A percentile compares a stretch with the other conserved stretches of the same genome.
phyloP scores from a whole-genome alignment of 1,139 yeast genomes.

The Meyerozyma smithsonii region DNA sequence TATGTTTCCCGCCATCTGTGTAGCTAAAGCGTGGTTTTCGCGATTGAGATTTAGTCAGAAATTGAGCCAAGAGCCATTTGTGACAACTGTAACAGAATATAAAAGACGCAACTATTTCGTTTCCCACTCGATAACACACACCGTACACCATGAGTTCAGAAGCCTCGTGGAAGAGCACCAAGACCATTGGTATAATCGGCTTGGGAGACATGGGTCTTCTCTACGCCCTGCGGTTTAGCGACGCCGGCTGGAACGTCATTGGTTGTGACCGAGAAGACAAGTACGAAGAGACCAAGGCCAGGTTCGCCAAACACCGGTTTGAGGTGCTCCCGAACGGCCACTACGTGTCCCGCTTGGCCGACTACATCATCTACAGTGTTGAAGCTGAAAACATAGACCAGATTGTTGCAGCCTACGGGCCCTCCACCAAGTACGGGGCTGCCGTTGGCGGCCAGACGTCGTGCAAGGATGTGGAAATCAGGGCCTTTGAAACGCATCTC shows the following conservation, averaged over 20 bases:
- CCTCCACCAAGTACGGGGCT: slow-evolving; percentile 81
- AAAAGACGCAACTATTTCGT: no score
- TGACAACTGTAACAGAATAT: background rate
- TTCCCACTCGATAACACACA: background rate
- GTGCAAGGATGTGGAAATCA: slow-evolving; percentile 86
- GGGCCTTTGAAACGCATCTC: slow-evolving; percentile 70
- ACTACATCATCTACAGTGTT: slow-evolving; percentile 81
- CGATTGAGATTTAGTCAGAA: no score
- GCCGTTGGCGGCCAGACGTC: slow-evolving; percentile 98
- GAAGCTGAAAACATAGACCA: slow-evolving; percentile 78
- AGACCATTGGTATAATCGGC: slow-evolving; percentile 84
- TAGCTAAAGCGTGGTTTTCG: no score
- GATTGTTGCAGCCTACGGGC: slow-evolving; percentile 74
- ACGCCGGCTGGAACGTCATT: slow-evolving; percentile 86
- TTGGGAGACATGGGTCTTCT: slow-evolving; percentile 95
- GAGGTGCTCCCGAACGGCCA: slow-evolving; percentile 71
- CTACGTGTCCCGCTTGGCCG: slow-evolving; percentile 72
- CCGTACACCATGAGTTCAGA: background rate
- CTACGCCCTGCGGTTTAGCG: slow-evolving; percentile 72
- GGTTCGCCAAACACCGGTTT: slow-evolving; percentile 42
- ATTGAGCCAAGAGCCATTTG: no score
- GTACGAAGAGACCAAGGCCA: slow-evolving; percentile 43
- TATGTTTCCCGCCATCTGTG: background rate
- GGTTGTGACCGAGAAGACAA: slow-evolving; percentile 84
- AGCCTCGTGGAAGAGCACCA: slow-evolving; percentile 17